Evolutionary conservation across 2,329 filamentous ascomycete species (phyloP), one percentile per base, ranked within the genome.

Genomic region (Chalara sp.): DNA sequence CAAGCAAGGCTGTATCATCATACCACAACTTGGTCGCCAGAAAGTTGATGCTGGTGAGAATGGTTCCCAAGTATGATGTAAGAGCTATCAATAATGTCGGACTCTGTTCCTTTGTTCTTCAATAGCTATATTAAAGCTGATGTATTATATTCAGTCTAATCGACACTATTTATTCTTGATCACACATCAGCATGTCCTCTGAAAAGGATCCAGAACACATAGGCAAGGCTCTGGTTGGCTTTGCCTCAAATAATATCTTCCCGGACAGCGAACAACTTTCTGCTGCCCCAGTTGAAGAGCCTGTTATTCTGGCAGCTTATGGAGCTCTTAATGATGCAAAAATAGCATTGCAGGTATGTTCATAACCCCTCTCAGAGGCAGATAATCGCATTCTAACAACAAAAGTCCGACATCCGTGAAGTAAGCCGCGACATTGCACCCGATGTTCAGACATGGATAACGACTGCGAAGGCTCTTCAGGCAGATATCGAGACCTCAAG

Each of bases 361-460:
- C 32, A 42, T 12, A 28, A 6, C n/a, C 6, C n/a, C 40, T 43
- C 13, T 13, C 10, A 7, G 12, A 31, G 13, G 12, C n/a, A 8
- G 21, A 47, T 8, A 31, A 7, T 32, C n/a, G 5, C 11, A 30
- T 21, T 21, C 21, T 21, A 21, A 21, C 21, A 21, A 21, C 21
- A 3, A 21, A 21, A 65, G 62, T 53, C 47, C 31, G 84, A 95
- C 61, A 86, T 97, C 52, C 85, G 84, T 57, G 68, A 73, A 28
- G 80, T 93, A 55, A 95, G 91, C 68, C 80, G 83, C 63, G 83
- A 89, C 58, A 86, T 83, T 13, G 86, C 84, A 51, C 80, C 84
- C 39, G 86, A 95, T 62, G 86, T 96, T 47, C 86, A 89, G 63
- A 80, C 84, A 47, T 97, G 92, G 92, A 87, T 95, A 51, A 72